Base-by-base conservation (phyloP, 257 asterid species). In the Ilex aquifolium region DNA sequence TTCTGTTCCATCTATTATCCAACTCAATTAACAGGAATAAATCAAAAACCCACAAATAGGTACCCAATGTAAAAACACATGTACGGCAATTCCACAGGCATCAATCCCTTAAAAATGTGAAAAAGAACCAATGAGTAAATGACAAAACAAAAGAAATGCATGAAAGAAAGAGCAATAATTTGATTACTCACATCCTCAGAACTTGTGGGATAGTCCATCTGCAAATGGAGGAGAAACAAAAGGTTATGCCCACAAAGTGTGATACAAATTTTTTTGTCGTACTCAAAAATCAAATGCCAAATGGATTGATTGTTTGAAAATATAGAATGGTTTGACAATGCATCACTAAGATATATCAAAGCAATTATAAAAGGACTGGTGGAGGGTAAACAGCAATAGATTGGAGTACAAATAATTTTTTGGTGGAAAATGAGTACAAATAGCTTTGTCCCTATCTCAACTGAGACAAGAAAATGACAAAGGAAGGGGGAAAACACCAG, bases 151-250 rank as follows among this genome's bases (percentile, higher is more conserved):
- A 21, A 21, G 27, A 21, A 21, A 21, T 21, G 27, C 27, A 21
- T 21, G 27, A 21, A 46, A 17, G 17, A 56, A 48, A 62, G 36
- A 44, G 44, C n/a, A 57, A 49, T 16, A 36, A n/a, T 46, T 8
- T 15, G 30, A 13, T 32, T 61, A 58, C 73, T 73, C 55, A 58
- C 66, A 44, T 67, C 74, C 52, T 73, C 74, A 54, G n/a, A 32
- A 65, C 50, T 59, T 30, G 67, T 31, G 11, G 70, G 21, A 8
- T 11, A 56, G 36, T 40, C 56, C 56, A 64, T 54, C 74, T 73
- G 70, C 56, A 39, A 63, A 40, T 44, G 56, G 59, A n/a, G 44
- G 27, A 44, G 54, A 32, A 59, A 13, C 44, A 31, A 58, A 46
- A 55, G 46, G 57, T 60, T 42, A 29, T 49, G 54, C 13, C 54